These are phyloP conservation scores for Yamadazyma ubonensis DNA, from an alignment of 805 yeast genomes.

Conservation along the genomic window DNA sequence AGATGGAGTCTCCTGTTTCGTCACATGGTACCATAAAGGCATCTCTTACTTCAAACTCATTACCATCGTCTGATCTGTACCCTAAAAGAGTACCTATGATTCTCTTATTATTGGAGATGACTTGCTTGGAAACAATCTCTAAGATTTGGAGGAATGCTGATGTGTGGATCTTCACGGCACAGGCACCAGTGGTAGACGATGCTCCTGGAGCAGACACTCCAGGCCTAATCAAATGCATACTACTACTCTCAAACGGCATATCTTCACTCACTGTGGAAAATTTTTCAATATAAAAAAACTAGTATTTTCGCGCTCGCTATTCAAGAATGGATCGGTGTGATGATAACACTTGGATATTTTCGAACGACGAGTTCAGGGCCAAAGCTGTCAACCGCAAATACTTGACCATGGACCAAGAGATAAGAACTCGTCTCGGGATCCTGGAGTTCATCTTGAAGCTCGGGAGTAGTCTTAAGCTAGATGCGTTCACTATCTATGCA, in stretches of 20 bases:
- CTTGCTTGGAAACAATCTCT: conserved; percentile 63
- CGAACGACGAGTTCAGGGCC: conserved; percentile 31
- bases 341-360: conserved; percentile 37
- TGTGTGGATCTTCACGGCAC: conserved; percentile 58
- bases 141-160: conserved; percentile 74
- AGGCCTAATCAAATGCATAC: conserved; percentile 51
- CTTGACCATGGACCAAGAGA: conserved; percentile 34
- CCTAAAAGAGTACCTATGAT: conserved; percentile 84
- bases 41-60: conserved; percentile 66
- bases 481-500: conserved; percentile 42
- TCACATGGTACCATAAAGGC: conserved; percentile 79
- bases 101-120: conserved; percentile 45
- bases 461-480: conserved; percentile 37
- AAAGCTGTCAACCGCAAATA: conserved; percentile 32
- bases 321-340: no score
- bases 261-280: background rate
- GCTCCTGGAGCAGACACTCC: conserved; percentile 48
- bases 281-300: conserved; percentile 3
- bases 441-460: conserved; percentile 38
- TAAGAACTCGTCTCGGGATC: conserved; percentile 36
- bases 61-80: conserved; percentile 78
- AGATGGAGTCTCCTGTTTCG: conserved; percentile 72
- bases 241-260: conserved; percentile 23
- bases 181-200: conserved; percentile 46
- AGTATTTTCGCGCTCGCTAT: no score